Evolutionary conservation across 371 early-diverging fungal species (phyloP), one percentile per base, ranked within the genome.

Genomic region (Rhizopus delemar): DNA sequence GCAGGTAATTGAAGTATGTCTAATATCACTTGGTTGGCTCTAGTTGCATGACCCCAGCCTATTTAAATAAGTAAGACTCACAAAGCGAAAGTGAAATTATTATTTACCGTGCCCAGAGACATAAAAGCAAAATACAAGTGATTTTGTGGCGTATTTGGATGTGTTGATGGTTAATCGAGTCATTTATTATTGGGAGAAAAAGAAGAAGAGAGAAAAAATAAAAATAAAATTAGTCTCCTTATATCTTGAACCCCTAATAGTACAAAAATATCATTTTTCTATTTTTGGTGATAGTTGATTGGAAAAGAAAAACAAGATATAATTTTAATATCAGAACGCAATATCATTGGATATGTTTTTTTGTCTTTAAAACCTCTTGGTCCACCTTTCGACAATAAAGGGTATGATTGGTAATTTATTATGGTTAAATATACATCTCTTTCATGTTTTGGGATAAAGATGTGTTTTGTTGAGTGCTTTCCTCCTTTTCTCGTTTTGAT

Each of bases 11-110:
- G 66, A 11, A 88, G 72, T 31, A 91, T 78, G 41, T 83, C 84
- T 13, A 75, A 66, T 41, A 83, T 81, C 51, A 87, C 73, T 66
- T 84, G 82, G 59, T 80, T 80, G 22, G 84, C 86, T 39, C 83
- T 80, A 49, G 89, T 86, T 51, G 89, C 84, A 73, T 88, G 89
- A 9, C 87, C 89, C 77, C 85, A 85, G 58, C 89, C 89, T 85
- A 59, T 15, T 48, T 31, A 41, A 46, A 31, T 43, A 53, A 35
- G 9, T 13, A 48, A 45, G 34, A n/a, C 11, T 49, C 43, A 22
- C 46, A 34, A 12, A n/a, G 39, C 9, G 29, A 5, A 12, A 32
- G 39, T 29, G 8, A 11, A 13, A n/a, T 46, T 35, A 8, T 38
- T 16, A 15, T 31, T 46, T 80, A 85, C 84, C 85, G 61, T 85